A percentile compares a stretch with the other conserved stretches of the same genome.
These are phyloP conservation scores for Camellia lanceoleosa DNA, from an alignment of 148 eudicot species.

Conservation along the genomic window DNA sequence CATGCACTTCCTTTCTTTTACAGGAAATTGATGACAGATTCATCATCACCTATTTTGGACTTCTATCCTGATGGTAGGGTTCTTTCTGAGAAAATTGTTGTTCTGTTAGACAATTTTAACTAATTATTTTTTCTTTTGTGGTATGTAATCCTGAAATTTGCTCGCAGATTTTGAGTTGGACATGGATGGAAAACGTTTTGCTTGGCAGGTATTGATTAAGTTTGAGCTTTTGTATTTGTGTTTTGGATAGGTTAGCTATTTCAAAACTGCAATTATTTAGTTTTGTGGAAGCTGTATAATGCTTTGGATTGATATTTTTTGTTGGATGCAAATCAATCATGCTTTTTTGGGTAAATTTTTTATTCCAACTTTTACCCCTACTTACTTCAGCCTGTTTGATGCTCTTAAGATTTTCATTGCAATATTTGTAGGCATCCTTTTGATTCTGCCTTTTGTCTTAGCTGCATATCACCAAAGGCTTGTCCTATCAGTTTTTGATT, in stretches of 20 bases:
- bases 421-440: neutral
- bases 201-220: slow-evolving; percentile 29
- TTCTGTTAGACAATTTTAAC: neutral
- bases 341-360: neutral
- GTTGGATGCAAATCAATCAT: neutral
- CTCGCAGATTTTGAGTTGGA: slow-evolving; percentile 37
- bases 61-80: slow-evolving; percentile 36
- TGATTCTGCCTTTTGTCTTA: neutral
- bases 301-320: neutral
- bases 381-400: neutral
- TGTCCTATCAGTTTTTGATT: neutral
- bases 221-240: neutral
- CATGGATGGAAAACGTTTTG: slow-evolving; percentile 27
- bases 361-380: neutral
- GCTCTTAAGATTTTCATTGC: neutral
- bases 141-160: slow-evolving; percentile 5
- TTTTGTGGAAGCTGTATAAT: neutral
- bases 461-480: neutral
- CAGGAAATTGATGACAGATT: slow-evolving; percentile 34
- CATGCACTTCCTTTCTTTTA: slow-evolving; percentile 36
- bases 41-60: slow-evolving; percentile 35
- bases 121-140: neutral
- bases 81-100: neutral
- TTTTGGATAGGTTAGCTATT: neutral
- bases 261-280: neutral